Evolutionary conservation across 805 yeast species (phyloP).

Genomic region (Candida nemodendra): DNA sequence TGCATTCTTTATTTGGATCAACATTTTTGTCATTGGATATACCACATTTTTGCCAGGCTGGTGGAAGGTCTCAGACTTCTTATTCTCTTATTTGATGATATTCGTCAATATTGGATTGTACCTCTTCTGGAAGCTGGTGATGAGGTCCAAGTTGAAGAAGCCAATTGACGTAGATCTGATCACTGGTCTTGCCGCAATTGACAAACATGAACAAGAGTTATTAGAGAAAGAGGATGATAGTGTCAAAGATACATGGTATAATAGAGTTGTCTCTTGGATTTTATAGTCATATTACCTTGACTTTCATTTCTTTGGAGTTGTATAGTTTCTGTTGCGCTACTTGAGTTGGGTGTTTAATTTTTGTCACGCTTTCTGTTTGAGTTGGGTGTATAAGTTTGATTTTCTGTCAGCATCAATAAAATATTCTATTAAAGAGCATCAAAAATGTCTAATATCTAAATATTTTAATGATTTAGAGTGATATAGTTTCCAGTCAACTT

Average conservation of each 20-base stretch:
- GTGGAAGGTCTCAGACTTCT: slow-evolving; percentile 37
- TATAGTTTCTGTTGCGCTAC: no score
- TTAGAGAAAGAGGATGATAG: slow-evolving; percentile 5
- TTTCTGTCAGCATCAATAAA: no score
- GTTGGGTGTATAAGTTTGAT: no score
- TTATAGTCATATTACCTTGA: no score
- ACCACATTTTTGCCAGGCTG: slow-evolving; percentile 40
- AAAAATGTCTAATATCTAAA: no score
- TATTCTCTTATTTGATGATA: slow-evolving; percentile 43
- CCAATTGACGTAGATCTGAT: slow-evolving; percentile 38
- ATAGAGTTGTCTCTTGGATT: slow-evolving; percentile 11
- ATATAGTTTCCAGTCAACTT: no score
- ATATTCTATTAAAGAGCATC: no score
- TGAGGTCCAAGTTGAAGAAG: slow-evolving; percentile 36
- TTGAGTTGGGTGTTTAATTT: no score
- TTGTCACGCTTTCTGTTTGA: no score
- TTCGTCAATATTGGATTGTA: slow-evolving; percentile 39
- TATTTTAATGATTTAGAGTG: no score
- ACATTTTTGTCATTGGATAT: slow-evolving; percentile 38
- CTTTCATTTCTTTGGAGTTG: no score
- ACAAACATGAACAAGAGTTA: slow-evolving; percentile 34
- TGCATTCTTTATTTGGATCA: slow-evolving; percentile 25
- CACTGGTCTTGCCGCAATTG: slow-evolving; percentile 40
- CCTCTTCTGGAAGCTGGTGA: slow-evolving; percentile 37
- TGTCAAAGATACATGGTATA: slow-evolving; percentile 8